Evolutionary conservation across 2,329 filamentous ascomycete species (phyloP), one percentile per base, ranked within the genome.

Genomic region (Sclerotinia spermophila): DNA sequence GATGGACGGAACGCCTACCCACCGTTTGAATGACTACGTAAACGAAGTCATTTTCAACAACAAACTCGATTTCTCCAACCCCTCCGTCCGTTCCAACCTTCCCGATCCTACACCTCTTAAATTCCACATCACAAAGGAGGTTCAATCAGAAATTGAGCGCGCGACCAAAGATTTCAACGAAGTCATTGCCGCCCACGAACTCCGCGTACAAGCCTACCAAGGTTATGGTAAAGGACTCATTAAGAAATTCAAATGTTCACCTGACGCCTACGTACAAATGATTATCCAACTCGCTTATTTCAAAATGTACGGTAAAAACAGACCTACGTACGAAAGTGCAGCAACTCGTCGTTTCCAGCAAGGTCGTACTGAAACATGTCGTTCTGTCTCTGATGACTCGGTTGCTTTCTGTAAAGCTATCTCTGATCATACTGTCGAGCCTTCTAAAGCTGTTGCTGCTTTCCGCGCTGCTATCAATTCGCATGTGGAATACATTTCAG

Each of bases 1-100:
- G 96, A 99, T 99, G 96, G 96, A 99, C 80, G 96, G 96, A 74
- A 99, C 96, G 10, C 94, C 96, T 1, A 99, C 96, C 3, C 96
- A 98, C 83, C 91, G 96, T 59, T 87, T 99, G 24, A 99, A 97
- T 81, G 96, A 99, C 86, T 96, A 94, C 79, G 87, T 96, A 79
- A 96, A 95, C 84, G 89, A 92, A 80, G 87, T 92, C 78, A 97
- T 98, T 81, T 94, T 97, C 83, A 90, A 91, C 83, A 95, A 97
- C 84, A 96, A 96, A 81, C 89, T 99, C 71, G 94, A 97, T 82
- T 92, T 97, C 79, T 91, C 91, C 72, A 87, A 94, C 80, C 87
- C 93, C 11, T 83, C 84, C 51, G 82, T 97, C 72, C 93, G 96
- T 77, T 94, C 93, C 60, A 88, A 91, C 81, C 87, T 99, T 24